Conservation (phyloP, 257 asterid species). For the Ilex asprella region DNA sequence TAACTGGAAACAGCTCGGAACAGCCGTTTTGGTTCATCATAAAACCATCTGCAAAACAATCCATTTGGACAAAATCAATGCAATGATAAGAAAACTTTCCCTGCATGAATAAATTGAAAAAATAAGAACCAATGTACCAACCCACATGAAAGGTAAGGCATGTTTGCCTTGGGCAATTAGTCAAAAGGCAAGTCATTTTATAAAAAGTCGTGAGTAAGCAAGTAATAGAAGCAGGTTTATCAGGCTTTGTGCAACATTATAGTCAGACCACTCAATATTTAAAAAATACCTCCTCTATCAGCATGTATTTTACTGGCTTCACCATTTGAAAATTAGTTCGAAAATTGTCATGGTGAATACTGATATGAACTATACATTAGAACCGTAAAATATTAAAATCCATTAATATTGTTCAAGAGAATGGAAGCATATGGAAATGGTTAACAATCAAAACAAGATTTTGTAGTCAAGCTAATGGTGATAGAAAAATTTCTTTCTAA, state of each 20-base stretch:
- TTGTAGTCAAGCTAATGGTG: too few relatives aligned
- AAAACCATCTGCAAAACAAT: constrained; percentile 74
- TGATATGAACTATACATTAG: too few relatives aligned
- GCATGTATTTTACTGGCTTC: too few relatives aligned
- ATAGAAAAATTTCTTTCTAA: too few relatives aligned
- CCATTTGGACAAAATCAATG: neutral
- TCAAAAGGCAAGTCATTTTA: neutral
- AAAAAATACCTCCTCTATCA: neutral
- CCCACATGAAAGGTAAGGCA: neutral
- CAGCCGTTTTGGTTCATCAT: constrained; percentile 81
- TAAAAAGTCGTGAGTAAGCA: neutral
- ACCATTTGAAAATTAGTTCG: too few relatives aligned
- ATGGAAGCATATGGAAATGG: too few relatives aligned
- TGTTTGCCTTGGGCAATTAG: neutral
- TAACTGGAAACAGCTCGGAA: constrained; percentile 80
- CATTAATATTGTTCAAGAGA: too few relatives aligned
- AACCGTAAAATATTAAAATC: too few relatives aligned
- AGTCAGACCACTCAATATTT: neutral
- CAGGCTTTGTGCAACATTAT: neutral
- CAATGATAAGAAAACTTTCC: neutral
- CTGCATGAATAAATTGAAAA: neutral
- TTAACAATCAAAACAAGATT: too few relatives aligned
- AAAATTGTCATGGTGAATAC: too few relatives aligned
- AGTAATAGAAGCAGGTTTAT: neutral
- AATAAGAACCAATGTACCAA: neutral